Percentiles rank a stretch among this genome's conserved stretches.
These are phyloP conservation scores for Selaginella moellendorffii DNA, from an alignment of 75 land plant genomes.

Conservation along the genomic window DNA sequence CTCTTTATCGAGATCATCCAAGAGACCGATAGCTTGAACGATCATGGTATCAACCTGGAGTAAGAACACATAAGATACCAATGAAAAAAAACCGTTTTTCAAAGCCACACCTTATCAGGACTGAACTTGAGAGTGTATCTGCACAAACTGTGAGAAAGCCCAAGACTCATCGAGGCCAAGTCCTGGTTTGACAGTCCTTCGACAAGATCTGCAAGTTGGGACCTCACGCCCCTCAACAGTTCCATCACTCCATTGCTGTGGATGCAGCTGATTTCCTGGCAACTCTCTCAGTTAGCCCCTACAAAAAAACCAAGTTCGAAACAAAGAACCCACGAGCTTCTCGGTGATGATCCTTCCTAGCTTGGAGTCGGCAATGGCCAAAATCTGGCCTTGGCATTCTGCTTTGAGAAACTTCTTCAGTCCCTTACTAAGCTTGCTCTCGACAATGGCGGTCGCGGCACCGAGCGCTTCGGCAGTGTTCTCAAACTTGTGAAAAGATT, in stretches of 20 bases:
- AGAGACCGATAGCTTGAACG: constrained; percentile 86
- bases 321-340: constrained; percentile 42
- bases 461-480: constrained; percentile 73
- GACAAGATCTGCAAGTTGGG: constrained; percentile 72
- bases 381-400: constrained; percentile 65
- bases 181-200: constrained; percentile 62
- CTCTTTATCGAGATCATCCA: constrained; percentile 98
- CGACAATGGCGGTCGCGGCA: constrained; percentile 55
- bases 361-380: constrained; percentile 90
- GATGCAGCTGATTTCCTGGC: constrained; percentile 86
- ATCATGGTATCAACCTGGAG: constrained; percentile 94
- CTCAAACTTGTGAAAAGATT: constrained; percentile 92
- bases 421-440: constrained; percentile 81
- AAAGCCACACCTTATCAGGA: constrained; percentile 61
- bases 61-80: not conserved
- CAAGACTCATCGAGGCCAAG: constrained; percentile 89
- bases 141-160: constrained; percentile 82
- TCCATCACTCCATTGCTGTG: constrained; percentile 77
- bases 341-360: constrained; percentile 83
- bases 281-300: too few relatives aligned
- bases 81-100: not conserved
- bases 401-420: constrained; percentile 64
- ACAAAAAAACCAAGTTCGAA: too few relatives aligned
- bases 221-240: constrained; percentile 77
- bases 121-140: constrained; percentile 93